phyloP scores from a whole-genome alignment of 768 basidiomycete genomes.

The Baorangia bicolor region DNA sequence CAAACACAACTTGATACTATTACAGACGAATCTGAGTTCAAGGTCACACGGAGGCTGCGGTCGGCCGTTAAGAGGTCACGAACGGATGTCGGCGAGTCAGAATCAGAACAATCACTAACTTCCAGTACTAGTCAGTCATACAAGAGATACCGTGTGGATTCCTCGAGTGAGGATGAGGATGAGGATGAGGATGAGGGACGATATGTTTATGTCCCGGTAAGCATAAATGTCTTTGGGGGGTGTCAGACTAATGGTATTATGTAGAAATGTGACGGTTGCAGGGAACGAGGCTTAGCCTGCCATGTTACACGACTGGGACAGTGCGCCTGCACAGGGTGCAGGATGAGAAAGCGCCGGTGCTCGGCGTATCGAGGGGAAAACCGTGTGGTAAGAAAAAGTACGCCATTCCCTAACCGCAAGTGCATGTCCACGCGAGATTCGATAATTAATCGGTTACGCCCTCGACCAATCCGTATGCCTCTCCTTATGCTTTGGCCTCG shows the following conservation, averaged over 20 bases:
- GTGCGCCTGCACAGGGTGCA: not conserved
- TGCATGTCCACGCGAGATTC: not conserved
- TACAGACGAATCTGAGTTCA: not conserved
- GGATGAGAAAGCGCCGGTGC: not conserved
- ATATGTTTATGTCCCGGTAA: constrained; percentile 4
- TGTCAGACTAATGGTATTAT: not conserved
- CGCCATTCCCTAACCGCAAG: not conserved
- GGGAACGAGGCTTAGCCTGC: not conserved
- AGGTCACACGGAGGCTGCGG: too few relatives aligned
- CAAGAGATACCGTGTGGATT: not conserved
- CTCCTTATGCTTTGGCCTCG: not conserved
- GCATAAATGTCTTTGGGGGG: not conserved
- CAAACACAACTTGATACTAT: not conserved
- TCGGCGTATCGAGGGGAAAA: not conserved
- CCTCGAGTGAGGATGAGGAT: not conserved
- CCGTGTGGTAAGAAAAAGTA: not conserved
- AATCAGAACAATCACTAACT: not conserved
- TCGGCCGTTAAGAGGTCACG: not conserved
- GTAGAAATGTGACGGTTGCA: not conserved
- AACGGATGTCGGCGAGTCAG: not conserved
- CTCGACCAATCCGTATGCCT: too few relatives aligned
- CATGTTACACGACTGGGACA: not conserved
- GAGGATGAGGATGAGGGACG: not conserved
- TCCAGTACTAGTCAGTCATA: too few relatives aligned
- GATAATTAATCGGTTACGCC: not conserved